A percentile compares a stretch with the other conserved stretches of the same genome.
phyloP scores from a whole-genome alignment of 2,329 filamentous ascomycete genomes.

The Ceratocystis eucalypticola region DNA sequence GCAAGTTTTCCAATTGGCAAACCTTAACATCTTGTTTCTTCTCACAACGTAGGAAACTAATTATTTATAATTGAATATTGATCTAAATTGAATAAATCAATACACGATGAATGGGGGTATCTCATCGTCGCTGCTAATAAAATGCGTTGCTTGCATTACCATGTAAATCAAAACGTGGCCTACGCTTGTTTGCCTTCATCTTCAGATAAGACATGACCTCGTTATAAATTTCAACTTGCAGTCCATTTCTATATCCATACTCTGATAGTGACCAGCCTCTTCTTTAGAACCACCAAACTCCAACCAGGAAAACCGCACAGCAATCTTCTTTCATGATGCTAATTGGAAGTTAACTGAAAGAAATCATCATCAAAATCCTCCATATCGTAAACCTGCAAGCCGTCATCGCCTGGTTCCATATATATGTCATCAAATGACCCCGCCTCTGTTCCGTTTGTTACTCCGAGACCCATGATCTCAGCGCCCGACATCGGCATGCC shows the following conservation, averaged over 20 bases:
- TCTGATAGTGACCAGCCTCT: no score
- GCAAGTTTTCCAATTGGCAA: not conserved
- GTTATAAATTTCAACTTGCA: no score
- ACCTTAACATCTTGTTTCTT: not conserved
- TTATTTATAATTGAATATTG: conserved; percentile 1
- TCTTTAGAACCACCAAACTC: no score
- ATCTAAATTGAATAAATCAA: not conserved
- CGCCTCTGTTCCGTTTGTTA: not conserved
- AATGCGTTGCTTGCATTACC: not conserved
- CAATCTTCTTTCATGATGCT: no score
- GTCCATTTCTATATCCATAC: no score
- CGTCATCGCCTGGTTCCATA: conserved; percentile 15
- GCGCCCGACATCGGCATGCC: not conserved
- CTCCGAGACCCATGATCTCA: conserved; percentile 11
- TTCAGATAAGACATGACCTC: no score
- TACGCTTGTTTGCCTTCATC: no score
- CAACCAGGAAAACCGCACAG: no score
- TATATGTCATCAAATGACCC: conserved; percentile 15
- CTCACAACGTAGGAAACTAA: not conserved
- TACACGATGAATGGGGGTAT: not conserved
- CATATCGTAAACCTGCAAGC: conserved; percentile 15
- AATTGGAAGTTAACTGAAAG: not conserved
- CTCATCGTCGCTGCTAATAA: not conserved
- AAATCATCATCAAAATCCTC: conserved; percentile 17
- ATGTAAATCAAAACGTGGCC: not conserved